These are phyloP conservation scores for Centrapalus pauciflorus DNA, from an alignment of 129 eudicot genomes.

Conservation along the genomic window DNA sequence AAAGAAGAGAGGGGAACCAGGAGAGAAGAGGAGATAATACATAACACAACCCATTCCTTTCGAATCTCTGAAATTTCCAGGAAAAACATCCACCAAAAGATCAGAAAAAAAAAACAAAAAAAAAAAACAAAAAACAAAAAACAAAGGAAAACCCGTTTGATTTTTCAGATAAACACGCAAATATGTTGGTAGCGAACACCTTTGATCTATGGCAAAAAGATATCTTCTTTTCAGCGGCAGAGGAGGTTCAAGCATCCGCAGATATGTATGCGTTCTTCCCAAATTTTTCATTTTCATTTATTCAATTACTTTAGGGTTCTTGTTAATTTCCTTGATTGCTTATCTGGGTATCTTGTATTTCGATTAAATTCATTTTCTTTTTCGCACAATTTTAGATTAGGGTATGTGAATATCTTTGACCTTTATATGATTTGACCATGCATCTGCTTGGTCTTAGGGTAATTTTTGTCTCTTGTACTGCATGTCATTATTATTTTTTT, in stretches of 20 bases:
- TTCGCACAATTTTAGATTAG: slow-evolving; percentile 5
- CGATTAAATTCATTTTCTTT: not conserved
- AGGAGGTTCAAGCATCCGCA: slow-evolving; percentile 90
- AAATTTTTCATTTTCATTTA: not conserved
- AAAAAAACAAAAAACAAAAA: not conserved
- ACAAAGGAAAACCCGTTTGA: not conserved
- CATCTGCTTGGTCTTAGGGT: not conserved
- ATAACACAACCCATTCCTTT: not conserved
- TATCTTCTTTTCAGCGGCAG: slow-evolving; percentile 81
- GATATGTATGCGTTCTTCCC: slow-evolving; percentile 51
- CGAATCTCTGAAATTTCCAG: not conserved
- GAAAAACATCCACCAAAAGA: not conserved
- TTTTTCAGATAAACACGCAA: slow-evolving; percentile 3
- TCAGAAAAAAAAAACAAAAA: not conserved
- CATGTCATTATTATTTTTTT: not conserved
- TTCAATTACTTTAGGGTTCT: not conserved
- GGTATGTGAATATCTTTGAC: slow-evolving; percentile 1
- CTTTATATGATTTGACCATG: slow-evolving; percentile 1
- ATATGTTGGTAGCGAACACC: slow-evolving; percentile 59
- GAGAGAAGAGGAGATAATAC: slow-evolving; percentile 36
- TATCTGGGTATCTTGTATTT: slow-evolving; percentile 17
- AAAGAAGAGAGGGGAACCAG: slow-evolving; percentile 34
- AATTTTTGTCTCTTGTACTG: slow-evolving; percentile 10
- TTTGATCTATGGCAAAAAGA: slow-evolving; percentile 96
- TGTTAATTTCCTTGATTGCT: slow-evolving; percentile 4